A percentile compares a stretch with the other conserved stretches of the same genome.
phyloP scores from a whole-genome alignment of 805 yeast genomes.

The Ogataea populi-albae region DNA sequence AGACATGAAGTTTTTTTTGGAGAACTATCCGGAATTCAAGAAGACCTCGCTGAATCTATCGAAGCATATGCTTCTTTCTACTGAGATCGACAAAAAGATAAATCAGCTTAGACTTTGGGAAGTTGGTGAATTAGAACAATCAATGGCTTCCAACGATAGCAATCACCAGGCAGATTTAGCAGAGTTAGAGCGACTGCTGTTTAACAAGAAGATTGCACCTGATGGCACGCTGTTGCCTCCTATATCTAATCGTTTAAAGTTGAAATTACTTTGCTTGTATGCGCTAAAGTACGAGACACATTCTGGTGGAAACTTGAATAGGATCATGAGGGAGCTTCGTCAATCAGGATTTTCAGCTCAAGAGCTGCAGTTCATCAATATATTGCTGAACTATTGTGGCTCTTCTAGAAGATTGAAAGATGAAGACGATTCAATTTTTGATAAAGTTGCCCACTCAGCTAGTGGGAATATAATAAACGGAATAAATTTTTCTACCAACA shows the following conservation, averaged over 20 bases:
- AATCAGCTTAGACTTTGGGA: conserved; percentile 68
- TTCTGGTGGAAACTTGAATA: conserved; percentile 40
- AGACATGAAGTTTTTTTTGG: conserved; percentile 88
- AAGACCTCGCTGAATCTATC: conserved; percentile 84
- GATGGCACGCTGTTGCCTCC: conserved; percentile 29
- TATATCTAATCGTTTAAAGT: conserved; percentile 53
- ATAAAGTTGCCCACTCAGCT: conserved; percentile 20
- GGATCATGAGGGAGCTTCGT: conserved; percentile 38
- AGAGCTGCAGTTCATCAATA: conserved; percentile 42
- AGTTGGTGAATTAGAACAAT: conserved; percentile 87
- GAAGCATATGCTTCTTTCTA: conserved; percentile 86
- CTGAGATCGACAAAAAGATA: conserved; percentile 79
- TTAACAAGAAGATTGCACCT: conserved; percentile 24
- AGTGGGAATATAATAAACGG: conserved; percentile 33
- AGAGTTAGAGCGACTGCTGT: conserved; percentile 55
- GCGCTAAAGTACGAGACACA: conserved; percentile 65
- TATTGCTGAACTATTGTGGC: conserved; percentile 46
- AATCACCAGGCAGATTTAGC: conserved; percentile 51
- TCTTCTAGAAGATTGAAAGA: conserved; percentile 38
- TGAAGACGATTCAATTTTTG: conserved; percentile 32
- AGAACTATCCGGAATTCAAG: conserved; percentile 90
- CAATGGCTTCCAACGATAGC: conserved; percentile 61
- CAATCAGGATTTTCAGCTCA: conserved; percentile 35
- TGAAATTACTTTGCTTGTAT: conserved; percentile 72
- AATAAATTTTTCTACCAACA: conserved; percentile 31